phyloP scores from a whole-genome alignment of 441 rosid genomes.

The Hura crepitans region DNA sequence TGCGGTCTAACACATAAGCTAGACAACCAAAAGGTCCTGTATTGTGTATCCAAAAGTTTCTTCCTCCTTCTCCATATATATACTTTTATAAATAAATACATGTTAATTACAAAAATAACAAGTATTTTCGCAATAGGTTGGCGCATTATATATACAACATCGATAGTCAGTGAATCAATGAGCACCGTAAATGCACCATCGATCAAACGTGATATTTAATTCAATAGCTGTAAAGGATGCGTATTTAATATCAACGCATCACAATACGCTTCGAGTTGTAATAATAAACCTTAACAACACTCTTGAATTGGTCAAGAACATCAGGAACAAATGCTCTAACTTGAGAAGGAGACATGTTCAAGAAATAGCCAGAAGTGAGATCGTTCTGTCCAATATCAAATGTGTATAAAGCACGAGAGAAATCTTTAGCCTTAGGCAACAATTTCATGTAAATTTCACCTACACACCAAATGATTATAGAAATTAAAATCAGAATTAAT shows the following conservation, averaged over 20 bases:
- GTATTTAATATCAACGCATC: no score
- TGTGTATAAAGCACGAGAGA: conserved; percentile 58
- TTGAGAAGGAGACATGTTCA: conserved; percentile 46
- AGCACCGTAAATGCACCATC: no score
- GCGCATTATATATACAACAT: no score
- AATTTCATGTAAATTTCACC: conserved; percentile 39
- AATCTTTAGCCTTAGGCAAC: conserved; percentile 46
- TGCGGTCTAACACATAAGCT: conserved; percentile 47
- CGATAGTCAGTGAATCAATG: no score
- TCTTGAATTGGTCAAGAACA: conserved; percentile 41
- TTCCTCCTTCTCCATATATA: conserved; percentile 45
- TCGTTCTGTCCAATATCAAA: conserved; percentile 89
- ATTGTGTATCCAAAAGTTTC: conserved; percentile 73
- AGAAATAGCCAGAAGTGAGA: conserved; percentile 56
- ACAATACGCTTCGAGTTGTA: conserved; percentile 8
- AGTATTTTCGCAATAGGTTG: no score
- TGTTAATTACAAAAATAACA: no score
- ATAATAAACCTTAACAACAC: conserved; percentile 37
- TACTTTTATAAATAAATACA: conserved; percentile 26
- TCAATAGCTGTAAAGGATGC: no score
- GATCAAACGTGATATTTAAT: no score
- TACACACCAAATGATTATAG: not conserved
- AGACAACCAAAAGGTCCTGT: conserved; percentile 86
- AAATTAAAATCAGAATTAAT: no score
- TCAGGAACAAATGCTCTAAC: conserved; percentile 53